Conservation (phyloP, 192 early-diverging fungal genomes). For the Podochytrium sp. region DNA sequence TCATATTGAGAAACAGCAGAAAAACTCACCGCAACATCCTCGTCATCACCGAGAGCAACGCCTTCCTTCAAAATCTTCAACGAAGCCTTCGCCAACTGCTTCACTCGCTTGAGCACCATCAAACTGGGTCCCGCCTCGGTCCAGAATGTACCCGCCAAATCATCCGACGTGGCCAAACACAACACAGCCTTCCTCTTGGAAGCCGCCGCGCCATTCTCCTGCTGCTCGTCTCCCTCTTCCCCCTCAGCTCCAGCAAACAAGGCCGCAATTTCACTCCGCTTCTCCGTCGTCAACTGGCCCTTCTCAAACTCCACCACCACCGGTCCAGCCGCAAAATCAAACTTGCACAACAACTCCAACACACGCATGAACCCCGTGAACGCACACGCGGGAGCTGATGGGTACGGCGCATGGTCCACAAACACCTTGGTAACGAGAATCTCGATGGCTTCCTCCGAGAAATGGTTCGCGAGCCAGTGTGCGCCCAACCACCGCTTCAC, state of each 20-base stretch:
- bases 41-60: conserved; percentile 37
- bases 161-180: conserved; percentile 70
- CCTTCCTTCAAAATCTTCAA: conserved; percentile 53
- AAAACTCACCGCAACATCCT: conserved; percentile 50
- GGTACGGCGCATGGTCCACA: conserved; percentile 58
- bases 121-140: conserved; percentile 53
- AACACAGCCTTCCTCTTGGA: conserved; percentile 39
- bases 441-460: conserved; percentile 81
- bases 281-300: conserved; percentile 55
- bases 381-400: conserved; percentile 53
- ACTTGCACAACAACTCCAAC: conserved; percentile 71
- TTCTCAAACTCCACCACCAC: conserved; percentile 78
- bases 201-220: conserved; percentile 14
- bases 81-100: conserved; percentile 69
- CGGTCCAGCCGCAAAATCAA: conserved; percentile 73
- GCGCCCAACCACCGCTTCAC: conserved; percentile 88
- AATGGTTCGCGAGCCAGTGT: conserved; percentile 65
- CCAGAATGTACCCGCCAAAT: conserved; percentile 66
- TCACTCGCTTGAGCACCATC: conserved; percentile 66
- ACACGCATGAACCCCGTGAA: conserved; percentile 79
- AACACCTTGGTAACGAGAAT: conserved; percentile 71
- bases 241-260: conserved; percentile 56
- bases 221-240: conserved; percentile 49
- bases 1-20: neutral
- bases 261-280: conserved; percentile 24